Base-by-base conservation (phyloP, 768 basidiomycete genomes). In the Mycena rebaudengoi region DNA sequence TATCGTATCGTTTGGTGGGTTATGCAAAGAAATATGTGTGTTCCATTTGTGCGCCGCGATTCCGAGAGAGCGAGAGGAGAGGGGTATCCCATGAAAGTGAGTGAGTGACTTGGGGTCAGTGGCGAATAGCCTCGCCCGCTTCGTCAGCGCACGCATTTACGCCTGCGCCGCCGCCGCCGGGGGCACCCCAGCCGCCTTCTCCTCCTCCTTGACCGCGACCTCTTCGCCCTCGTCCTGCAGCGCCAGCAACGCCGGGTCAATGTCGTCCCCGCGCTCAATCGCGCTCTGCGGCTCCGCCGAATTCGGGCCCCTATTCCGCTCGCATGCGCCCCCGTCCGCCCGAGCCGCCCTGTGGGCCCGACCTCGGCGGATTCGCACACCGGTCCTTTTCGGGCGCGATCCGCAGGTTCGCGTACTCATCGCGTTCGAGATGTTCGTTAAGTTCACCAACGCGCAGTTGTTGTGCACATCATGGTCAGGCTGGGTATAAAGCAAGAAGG, bases 371-470 rank as follows among this genome's bases (percentile, higher is more conserved):
- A 77, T 96, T 96, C 29, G 95, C 96, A 76, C 96, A 98, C 33
- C 96, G 87, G 73, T 98, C 96, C 75, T 98, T 98, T 62, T 96
- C 96, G 77, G 96, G 96, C 16, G 95, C 91, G 61, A 99, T 93
- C 39, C 95, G 91, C 68, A 98, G 79, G 75, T 90, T 90, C 18
- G 87, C 83, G 73, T 99, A 99, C 73, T 98, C 96, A 96, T 95
- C 13, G 96, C 95, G 73, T 96, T 96, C 51, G 91, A 89, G 68
- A 98, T 88, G 80, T 96, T 96, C 32, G 95, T 97, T 69, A 96
- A 97, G 81, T 97, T 98, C 71, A 95, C 91, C 73, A 96, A 99
- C 29, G 94, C 95, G 74, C 95, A 96, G 79, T 95, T 95, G 86
- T 94, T 96, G 57, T 23, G 14, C 63, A 32, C 53, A 28, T 53